Evolutionary conservation across 768 basidiomycete species (phyloP).

Genomic region (Phaeotremella fagi): DNA sequence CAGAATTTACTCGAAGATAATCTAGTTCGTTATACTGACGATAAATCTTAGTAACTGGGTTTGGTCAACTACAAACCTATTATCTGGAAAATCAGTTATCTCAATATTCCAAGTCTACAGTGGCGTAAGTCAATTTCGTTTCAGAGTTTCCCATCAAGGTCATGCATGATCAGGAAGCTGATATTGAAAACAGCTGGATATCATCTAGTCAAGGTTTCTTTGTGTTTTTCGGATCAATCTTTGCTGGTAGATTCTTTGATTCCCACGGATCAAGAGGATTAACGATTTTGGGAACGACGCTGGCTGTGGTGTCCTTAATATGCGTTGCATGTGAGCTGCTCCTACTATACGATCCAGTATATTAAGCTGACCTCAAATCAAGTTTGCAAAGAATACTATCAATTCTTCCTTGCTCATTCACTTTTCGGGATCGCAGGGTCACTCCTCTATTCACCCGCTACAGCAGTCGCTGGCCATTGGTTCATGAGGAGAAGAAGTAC

Average conservation of each 20-base stretch:
- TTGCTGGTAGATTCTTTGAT: conserved; percentile 41
- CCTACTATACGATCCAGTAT: neutral
- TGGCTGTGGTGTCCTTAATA: conserved; percentile 29
- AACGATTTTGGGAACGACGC: conserved; percentile 25
- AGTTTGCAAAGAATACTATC: conserved; percentile 45
- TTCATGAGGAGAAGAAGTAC: conserved; percentile 37
- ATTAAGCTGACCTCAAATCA: neutral
- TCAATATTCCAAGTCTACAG: conserved; percentile 23
- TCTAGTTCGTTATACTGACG: neutral
- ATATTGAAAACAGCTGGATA: conserved; percentile 28
- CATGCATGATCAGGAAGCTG: too few species aligned
- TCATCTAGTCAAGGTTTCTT: conserved; percentile 32
- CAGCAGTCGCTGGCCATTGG: conserved; percentile 44
- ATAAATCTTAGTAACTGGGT: conserved; percentile 35
- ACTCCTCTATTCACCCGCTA: conserved; percentile 36
- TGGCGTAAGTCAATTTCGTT: conserved; percentile 22
- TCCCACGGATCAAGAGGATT: conserved; percentile 32
- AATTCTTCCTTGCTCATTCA: conserved; percentile 43
- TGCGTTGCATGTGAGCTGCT: conserved; percentile 42
- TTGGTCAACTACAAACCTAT: conserved; percentile 38
- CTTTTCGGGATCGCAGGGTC: conserved; percentile 38
- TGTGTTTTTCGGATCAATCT: conserved; percentile 30
- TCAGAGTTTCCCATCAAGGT: too few species aligned
- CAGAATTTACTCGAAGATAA: too few species aligned
- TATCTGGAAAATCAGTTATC: conserved; percentile 32